phyloP scores from a whole-genome alignment of 2,329 filamentous ascomycete genomes.

The Leptographium galeiforme region DNA sequence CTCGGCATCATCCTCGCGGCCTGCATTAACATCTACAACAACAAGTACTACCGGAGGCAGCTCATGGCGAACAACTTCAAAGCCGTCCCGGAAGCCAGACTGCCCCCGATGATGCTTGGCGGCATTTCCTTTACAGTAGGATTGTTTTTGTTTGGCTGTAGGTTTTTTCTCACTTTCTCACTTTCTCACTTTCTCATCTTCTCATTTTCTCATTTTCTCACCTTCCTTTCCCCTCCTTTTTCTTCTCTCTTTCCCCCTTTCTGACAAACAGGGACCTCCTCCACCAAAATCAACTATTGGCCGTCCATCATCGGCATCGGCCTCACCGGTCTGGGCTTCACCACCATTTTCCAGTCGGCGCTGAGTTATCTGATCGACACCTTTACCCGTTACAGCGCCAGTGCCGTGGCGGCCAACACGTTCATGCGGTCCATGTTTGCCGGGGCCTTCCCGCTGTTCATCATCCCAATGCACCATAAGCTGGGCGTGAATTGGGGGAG shows the following conservation, averaged over 20 bases:
- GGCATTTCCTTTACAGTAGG: slow-evolving; percentile 28
- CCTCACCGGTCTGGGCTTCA: slow-evolving; percentile 23
- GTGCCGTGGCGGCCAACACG: slow-evolving; percentile 46
- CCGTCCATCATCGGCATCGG: slow-evolving; percentile 35
- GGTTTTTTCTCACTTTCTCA: background rate
- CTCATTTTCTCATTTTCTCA: background rate
- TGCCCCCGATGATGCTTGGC: slow-evolving; percentile 49
- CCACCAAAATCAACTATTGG: slow-evolving; percentile 32
- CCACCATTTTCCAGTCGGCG: slow-evolving; percentile 23
- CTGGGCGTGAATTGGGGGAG: slow-evolving; percentile 51
- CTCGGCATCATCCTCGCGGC: slow-evolving; percentile 29
- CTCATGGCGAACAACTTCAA: slow-evolving; percentile 29
- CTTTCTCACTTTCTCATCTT: too few species aligned
- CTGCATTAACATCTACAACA: slow-evolving; percentile 47
- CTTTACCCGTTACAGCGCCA: slow-evolving; percentile 42
- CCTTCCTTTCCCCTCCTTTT: too few species aligned
- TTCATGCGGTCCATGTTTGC: slow-evolving; percentile 54
- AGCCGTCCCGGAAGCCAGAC: slow-evolving; percentile 43
- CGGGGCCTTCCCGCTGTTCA: slow-evolving; percentile 59
- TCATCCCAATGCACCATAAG: slow-evolving; percentile 49
- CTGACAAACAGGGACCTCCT: background rate
- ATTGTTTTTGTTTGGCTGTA: slow-evolving; percentile 38
- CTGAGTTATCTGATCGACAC: slow-evolving; percentile 46
- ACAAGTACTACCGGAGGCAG: slow-evolving; percentile 47
- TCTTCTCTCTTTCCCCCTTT: background rate